These are phyloP conservation scores for Suillus americanus DNA, from an alignment of 768 basidiomycete species.

Conservation along the genomic window DNA sequence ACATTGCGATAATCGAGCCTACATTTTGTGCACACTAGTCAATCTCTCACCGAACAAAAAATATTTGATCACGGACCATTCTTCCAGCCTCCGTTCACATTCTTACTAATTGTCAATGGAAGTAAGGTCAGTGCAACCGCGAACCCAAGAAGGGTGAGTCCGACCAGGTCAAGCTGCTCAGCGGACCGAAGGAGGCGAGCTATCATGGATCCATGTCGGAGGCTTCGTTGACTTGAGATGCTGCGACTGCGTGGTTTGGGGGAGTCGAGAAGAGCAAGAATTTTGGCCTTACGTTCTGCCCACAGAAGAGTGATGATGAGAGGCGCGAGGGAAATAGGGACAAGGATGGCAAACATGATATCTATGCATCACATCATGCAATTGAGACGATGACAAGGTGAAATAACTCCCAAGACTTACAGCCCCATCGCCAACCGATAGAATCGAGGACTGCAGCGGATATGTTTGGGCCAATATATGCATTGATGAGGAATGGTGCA, in stretches of 20 bases:
- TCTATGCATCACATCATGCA: conserved; percentile 30
- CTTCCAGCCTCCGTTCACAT: conserved; percentile 41
- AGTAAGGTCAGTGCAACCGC: conserved; percentile 53
- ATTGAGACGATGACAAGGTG: background rate
- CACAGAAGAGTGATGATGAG: conserved; percentile 55
- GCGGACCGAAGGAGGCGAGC: conserved; percentile 20
- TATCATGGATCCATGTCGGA: background rate
- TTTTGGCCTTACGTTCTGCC: conserved; percentile 50
- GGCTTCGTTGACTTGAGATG: background rate
- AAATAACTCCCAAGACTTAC: conserved; percentile 35
- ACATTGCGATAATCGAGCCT: conserved; percentile 54
- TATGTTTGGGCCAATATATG: conserved; percentile 64
- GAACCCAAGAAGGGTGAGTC: conserved; percentile 49
- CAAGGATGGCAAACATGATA: conserved; percentile 57
- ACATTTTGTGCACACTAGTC: conserved; percentile 11
- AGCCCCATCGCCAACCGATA: conserved; percentile 70
- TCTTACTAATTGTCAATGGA: conserved; percentile 49
- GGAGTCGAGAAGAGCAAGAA: conserved; percentile 30
- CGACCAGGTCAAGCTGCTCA: conserved; percentile 46
- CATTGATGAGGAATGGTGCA: conserved; percentile 60
- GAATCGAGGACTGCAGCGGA: conserved; percentile 43
- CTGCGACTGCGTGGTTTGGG: background rate
- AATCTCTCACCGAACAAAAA: background rate
- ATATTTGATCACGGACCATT: conserved; percentile 38
- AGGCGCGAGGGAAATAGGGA: conserved; percentile 49